These are phyloP conservation scores for Ziziphus jujuba DNA, from an alignment of 306 rosid genomes.

Conservation along the genomic window DNA sequence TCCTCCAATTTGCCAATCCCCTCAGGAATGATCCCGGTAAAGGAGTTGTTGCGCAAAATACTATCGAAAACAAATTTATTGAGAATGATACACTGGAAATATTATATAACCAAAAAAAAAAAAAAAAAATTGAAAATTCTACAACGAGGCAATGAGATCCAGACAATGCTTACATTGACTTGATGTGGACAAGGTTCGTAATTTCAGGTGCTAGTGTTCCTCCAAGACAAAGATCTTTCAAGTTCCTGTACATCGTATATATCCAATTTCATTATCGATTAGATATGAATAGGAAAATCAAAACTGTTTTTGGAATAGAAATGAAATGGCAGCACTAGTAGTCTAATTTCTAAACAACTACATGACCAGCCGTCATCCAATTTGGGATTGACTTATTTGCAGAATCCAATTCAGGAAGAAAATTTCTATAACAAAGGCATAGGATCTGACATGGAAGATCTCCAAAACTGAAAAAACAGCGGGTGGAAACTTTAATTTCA, in stretches of 20 bases:
- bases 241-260: constrained; percentile 51
- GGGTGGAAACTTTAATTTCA: neutral
- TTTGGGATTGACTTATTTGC: constrained; percentile 6
- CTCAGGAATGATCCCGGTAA: constrained; percentile 65
- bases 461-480: neutral
- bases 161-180: constrained; percentile 63
- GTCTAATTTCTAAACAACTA: neutral
- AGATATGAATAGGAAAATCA: neutral
- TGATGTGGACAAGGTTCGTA: constrained; percentile 54
- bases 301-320: neutral
- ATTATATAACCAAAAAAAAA: constrained; percentile 1
- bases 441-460: neutral
- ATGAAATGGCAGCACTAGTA: neutral
- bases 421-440: neutral
- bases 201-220: constrained; percentile 77
- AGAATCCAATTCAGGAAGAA: neutral
- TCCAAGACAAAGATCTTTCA: constrained; percentile 74
- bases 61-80: constrained; percentile 41
- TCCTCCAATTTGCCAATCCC: constrained; percentile 60
- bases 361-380: neutral
- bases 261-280: constrained; percentile 16
- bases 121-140: constrained; percentile 5
- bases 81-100: constrained; percentile 21
- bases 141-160: neutral
- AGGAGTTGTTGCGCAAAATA: constrained; percentile 78